phyloP scores from a whole-genome alignment of 2,329 filamentous ascomycete species.

The Dactylellina haptotyla region DNA sequence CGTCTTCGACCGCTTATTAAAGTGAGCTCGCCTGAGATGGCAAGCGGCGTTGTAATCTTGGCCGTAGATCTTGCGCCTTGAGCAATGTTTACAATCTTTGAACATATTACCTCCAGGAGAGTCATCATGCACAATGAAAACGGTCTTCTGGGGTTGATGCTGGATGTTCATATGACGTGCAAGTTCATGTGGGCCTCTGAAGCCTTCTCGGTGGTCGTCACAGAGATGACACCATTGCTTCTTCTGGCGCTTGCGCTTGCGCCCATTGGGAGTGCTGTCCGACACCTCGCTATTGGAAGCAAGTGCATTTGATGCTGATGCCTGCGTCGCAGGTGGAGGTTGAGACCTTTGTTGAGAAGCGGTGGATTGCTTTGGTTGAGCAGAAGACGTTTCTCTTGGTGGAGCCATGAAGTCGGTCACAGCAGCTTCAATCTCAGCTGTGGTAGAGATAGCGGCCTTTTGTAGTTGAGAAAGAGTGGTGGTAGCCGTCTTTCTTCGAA shows the following conservation, averaged over 20 bases:
- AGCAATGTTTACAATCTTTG: conserved; percentile 83
- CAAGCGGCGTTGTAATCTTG: conserved; percentile 96
- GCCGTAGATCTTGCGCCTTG: conserved; percentile 79
- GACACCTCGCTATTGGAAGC: conserved; percentile 11
- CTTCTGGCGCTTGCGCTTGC: conserved; percentile 53
- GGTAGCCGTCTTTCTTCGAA: conserved; percentile 19
- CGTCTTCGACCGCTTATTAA: conserved; percentile 67
- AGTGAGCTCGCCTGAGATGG: conserved; percentile 87
- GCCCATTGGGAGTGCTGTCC: conserved; percentile 13
- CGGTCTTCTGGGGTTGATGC: conserved; percentile 71
- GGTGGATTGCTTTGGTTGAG: neutral
- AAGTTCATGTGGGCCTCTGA: conserved; percentile 86
- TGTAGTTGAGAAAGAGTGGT: conserved; percentile 27
- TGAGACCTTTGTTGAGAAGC: neutral
- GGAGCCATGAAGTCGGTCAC: conserved; percentile 30
- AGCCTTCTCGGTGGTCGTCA: conserved; percentile 77
- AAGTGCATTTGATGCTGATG: conserved; percentile 9
- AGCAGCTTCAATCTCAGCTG: conserved; percentile 41
- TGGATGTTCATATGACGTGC: conserved; percentile 74
- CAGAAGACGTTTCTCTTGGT: conserved; percentile 7
- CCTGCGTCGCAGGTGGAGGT: neutral
- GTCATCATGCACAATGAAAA: conserved; percentile 72
- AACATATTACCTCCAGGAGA: conserved; percentile 73
- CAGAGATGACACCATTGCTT: conserved; percentile 72
- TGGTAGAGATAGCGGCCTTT: conserved; percentile 47